Evolutionary conservation across 768 basidiomycete genomes (phyloP).

Genomic region (Leccinum boreale): DNA sequence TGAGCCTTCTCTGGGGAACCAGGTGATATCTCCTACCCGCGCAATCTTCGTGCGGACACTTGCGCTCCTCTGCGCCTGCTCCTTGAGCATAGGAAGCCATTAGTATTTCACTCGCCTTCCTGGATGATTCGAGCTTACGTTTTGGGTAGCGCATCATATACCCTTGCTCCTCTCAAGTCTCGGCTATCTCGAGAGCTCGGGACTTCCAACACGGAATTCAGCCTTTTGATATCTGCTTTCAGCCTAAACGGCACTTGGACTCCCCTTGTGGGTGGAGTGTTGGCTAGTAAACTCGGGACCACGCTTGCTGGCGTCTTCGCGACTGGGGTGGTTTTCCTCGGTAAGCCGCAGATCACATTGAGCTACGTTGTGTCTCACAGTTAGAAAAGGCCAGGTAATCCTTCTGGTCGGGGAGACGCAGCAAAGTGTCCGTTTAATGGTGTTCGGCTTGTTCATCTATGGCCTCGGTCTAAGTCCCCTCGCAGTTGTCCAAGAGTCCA

Average conservation of each 20-base stretch:
- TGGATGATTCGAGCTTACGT: slow-evolving; percentile 1
- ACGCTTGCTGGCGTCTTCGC: slow-evolving; percentile 70
- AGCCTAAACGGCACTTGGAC: slow-evolving; percentile 77
- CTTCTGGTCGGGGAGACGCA: slow-evolving; percentile 65
- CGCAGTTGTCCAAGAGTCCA: slow-evolving; percentile 80
- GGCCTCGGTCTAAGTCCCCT: slow-evolving; percentile 79
- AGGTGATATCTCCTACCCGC: slow-evolving; percentile 26
- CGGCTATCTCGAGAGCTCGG: slow-evolving; percentile 64
- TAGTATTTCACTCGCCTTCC: slow-evolving; percentile 45
- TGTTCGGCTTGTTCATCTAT: slow-evolving; percentile 73
- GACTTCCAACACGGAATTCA: slow-evolving; percentile 75
- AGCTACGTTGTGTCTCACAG: slow-evolving; percentile 6
- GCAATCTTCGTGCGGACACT: slow-evolving; percentile 52
- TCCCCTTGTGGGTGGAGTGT: slow-evolving; percentile 71
- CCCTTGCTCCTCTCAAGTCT: slow-evolving; percentile 77
- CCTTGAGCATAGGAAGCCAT: slow-evolving; percentile 72
- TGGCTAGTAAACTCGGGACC: slow-evolving; percentile 69
- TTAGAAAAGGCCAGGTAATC: slow-evolving; percentile 52
- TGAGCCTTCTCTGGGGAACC: neutral
- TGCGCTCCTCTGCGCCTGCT: slow-evolving; percentile 70
- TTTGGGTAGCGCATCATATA: slow-evolving; percentile 57
- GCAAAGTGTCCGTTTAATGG: slow-evolving; percentile 64
- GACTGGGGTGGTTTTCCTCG: slow-evolving; percentile 66
- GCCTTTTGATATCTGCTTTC: slow-evolving; percentile 72
- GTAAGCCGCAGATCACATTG: slow-evolving; percentile 29